Evolutionary conservation across 2,329 filamentous ascomycete genomes (phyloP).

Genomic region (Curvularia sp.): DNA sequence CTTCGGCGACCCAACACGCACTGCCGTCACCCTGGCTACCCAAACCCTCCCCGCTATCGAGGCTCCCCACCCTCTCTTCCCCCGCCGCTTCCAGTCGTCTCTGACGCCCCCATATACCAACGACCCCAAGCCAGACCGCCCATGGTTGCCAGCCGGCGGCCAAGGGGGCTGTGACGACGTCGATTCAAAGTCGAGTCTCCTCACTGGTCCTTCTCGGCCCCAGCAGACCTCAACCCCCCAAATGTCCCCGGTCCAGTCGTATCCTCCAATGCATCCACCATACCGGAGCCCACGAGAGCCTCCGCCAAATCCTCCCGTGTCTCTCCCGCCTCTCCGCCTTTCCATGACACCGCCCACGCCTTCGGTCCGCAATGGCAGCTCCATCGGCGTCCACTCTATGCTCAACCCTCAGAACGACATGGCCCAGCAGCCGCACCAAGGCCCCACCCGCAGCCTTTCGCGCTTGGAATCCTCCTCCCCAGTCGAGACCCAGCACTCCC

Average conservation of each 20-base stretch:
- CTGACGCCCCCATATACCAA: constrained; percentile 44
- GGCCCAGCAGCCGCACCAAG: constrained; percentile 38
- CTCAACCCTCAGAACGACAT: constrained; percentile 54
- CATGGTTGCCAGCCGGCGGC: constrained; percentile 44
- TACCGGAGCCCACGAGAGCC: constrained; percentile 32
- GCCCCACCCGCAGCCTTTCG: constrained; percentile 52
- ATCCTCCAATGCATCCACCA: constrained; percentile 37
- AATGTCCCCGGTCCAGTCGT: constrained; percentile 36
- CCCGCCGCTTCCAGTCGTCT: constrained; percentile 35
- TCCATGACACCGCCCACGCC: constrained; percentile 47
- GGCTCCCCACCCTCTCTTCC: constrained; percentile 44
- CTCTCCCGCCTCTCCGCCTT: constrained; percentile 45
- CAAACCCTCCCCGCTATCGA: constrained; percentile 48
- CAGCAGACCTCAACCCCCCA: constrained; percentile 39
- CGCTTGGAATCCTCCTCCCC: constrained; percentile 54
- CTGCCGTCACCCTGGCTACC: constrained; percentile 48
- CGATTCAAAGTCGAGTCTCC: constrained; percentile 39
- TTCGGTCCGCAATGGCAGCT: constrained; percentile 41
- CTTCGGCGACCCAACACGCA: constrained; percentile 26
- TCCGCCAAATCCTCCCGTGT: constrained; percentile 28
- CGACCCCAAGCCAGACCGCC: constrained; percentile 42
- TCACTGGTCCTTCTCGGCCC: constrained; percentile 32
- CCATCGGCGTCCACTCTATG: constrained; percentile 55
- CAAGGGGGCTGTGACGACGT: constrained; percentile 45
- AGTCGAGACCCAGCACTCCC: constrained; percentile 46